These are phyloP conservation scores for Phytopythium ostracodes DNA, from an alignment of 352 stramenopile genomes.

Conservation along the genomic window DNA sequence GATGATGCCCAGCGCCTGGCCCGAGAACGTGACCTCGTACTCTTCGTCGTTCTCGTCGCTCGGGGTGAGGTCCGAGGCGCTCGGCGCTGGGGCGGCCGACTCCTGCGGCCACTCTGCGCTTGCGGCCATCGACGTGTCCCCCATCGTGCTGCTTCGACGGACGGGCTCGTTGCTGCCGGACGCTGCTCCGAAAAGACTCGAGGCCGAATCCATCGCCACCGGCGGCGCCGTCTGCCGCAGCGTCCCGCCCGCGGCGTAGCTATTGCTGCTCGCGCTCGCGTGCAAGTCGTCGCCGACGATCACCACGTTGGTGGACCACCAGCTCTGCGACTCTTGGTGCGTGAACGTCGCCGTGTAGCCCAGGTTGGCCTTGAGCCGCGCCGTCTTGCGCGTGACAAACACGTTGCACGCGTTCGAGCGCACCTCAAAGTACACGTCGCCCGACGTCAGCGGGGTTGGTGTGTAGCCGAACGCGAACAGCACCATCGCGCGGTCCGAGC, in stretches of 20 bases:
- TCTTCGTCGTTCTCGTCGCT: constrained; percentile 26
- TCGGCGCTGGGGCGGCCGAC: neutral
- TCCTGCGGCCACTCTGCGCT: neutral
- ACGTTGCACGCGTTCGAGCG: constrained; percentile 83
- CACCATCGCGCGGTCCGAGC: constrained; percentile 60
- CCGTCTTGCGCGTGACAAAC: constrained; percentile 76
- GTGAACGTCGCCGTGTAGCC: constrained; percentile 84
- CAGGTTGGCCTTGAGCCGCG: constrained; percentile 64
- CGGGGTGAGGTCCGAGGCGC: neutral
- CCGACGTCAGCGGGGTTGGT: constrained; percentile 73
- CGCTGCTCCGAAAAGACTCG: constrained; percentile 27
- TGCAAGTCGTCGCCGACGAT: constrained; percentile 82
- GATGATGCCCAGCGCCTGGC: constrained; percentile 54
- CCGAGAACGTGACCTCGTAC: constrained; percentile 73
- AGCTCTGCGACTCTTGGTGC: constrained; percentile 71
- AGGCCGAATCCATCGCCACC: constrained; percentile 12
- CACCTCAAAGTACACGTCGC: constrained; percentile 80
- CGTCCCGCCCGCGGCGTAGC: neutral
- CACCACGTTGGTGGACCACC: constrained; percentile 78
- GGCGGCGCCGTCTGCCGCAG: constrained; percentile 6
- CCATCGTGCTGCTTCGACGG: constrained; percentile 5
- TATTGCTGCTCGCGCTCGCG: constrained; percentile 21
- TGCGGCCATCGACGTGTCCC: neutral
- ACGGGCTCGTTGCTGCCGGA: neutral
- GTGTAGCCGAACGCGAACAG: constrained; percentile 86